These are phyloP conservation scores for Mycena epipterygia DNA, from an alignment of 768 basidiomycete species.

Conservation along the genomic window DNA sequence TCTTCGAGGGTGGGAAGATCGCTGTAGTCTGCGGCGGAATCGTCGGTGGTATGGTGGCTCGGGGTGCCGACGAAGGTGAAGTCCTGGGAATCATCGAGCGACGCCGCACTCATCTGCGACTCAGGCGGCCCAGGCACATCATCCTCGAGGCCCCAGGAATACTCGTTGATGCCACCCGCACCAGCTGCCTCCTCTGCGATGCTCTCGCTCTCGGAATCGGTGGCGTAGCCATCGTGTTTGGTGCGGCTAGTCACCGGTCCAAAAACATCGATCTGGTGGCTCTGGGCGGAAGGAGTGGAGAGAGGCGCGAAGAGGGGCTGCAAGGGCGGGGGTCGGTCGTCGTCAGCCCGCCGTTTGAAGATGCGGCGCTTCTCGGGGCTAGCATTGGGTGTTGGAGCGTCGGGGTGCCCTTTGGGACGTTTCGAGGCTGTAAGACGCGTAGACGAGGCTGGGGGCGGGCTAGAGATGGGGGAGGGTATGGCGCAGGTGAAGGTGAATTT, in stretches of 20 bases:
- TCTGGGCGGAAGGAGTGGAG: not conserved
- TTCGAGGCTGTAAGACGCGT: not conserved
- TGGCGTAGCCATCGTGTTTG: not conserved
- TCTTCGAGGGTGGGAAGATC: not conserved
- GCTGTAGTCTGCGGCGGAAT: not conserved
- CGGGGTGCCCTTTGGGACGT: not conserved
- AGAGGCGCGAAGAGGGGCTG: not conserved
- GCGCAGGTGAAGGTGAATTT: constrained; percentile 15
- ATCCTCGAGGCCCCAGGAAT: constrained; percentile 1
- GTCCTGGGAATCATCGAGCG: not conserved
- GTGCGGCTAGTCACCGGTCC: not conserved
- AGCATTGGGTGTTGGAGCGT: constrained; percentile 1
- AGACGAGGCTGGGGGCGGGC: not conserved
- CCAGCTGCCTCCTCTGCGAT: not conserved
- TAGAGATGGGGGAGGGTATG: not conserved
- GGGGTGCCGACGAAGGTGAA: not conserved
- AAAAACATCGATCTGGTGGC: not conserved
- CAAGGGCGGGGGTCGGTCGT: not conserved
- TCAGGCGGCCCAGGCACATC: constrained; percentile 1
- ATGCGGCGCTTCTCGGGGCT: constrained; percentile 9
- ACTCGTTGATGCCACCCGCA: not conserved
- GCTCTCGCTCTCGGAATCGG: constrained; percentile 1
- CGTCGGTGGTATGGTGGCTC: not conserved
- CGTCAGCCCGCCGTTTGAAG: not conserved
- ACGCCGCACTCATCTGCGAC: not conserved